These are phyloP conservation scores for Pythium rishiriense DNA, from an alignment of 352 stramenopile species.

Conservation along the genomic window DNA sequence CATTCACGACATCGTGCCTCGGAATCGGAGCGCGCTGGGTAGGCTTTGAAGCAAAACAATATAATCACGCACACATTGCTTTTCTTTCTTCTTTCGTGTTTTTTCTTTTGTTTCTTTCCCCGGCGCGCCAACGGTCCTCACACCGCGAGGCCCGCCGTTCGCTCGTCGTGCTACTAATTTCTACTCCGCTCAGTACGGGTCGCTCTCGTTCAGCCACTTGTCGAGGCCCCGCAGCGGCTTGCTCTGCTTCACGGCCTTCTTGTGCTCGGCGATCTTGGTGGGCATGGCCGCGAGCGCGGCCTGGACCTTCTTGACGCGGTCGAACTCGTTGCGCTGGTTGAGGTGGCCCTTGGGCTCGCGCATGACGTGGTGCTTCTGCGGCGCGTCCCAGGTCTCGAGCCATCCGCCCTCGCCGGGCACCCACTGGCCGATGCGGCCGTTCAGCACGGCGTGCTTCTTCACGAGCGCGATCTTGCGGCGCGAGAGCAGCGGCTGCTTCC, in stretches of 20 bases:
- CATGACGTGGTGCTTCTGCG: constrained; percentile 88
- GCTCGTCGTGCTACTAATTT: constrained; percentile 2
- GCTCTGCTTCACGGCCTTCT: constrained; percentile 76
- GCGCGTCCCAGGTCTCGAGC: constrained; percentile 73
- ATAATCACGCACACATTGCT: too few relatives aligned
- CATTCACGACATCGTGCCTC: too few relatives aligned
- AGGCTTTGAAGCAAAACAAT: too few relatives aligned
- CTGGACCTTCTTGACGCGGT: constrained; percentile 87
- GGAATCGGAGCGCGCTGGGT: too few relatives aligned
- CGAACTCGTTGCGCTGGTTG: constrained; percentile 82
- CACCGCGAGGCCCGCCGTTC: not conserved
- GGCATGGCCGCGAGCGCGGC: constrained; percentile 80
- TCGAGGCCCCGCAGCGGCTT: constrained; percentile 88
- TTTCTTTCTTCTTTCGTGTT: too few relatives aligned
- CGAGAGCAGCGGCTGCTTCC: constrained; percentile 81
- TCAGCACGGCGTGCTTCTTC: constrained; percentile 78
- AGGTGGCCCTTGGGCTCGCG: constrained; percentile 78
- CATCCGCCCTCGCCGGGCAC: constrained; percentile 79
- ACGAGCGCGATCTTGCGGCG: constrained; percentile 79
- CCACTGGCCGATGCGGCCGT: constrained; percentile 75
- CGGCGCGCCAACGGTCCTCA: too few relatives aligned
- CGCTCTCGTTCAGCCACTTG: constrained; percentile 86
- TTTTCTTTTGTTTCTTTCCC: too few relatives aligned
- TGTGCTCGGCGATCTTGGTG: constrained; percentile 85
- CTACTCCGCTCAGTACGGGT: constrained; percentile 63